phyloP scores from a whole-genome alignment of 176 grass and related monocot species.

The Triticum urartu region DNA sequence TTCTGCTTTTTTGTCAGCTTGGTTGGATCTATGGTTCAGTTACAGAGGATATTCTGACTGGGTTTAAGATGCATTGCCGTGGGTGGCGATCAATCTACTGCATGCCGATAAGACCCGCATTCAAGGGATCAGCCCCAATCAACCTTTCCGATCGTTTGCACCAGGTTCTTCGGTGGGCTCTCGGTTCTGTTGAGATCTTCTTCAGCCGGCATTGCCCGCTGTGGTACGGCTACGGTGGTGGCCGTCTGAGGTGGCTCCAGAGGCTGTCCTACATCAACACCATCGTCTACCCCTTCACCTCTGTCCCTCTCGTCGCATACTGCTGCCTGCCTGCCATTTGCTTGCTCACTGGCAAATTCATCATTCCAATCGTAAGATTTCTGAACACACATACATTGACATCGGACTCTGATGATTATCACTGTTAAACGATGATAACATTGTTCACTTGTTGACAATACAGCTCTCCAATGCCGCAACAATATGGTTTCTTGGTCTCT shows the following conservation, averaged over 20 bases:
- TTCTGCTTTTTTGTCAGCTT: conserved; percentile 48
- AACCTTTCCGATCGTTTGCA: conserved; percentile 96
- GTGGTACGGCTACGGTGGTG: conserved; percentile 85
- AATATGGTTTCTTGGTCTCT: conserved; percentile 88
- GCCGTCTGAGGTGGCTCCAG: conserved; percentile 90
- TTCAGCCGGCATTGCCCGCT: conserved; percentile 86
- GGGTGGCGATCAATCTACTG: conserved; percentile 98
- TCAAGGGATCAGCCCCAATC: conserved; percentile 96
- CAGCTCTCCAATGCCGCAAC: conserved; percentile 86
- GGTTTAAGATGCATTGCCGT: conserved; percentile 98
- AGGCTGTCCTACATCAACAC: conserved; percentile 97
- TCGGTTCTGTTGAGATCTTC: conserved; percentile 92
- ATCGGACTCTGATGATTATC: background rate
- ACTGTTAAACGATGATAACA: background rate
- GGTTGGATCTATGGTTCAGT: conserved; percentile 98
- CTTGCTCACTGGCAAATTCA: conserved; percentile 88
- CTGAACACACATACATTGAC: background rate
- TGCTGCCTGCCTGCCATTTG: conserved; percentile 85
- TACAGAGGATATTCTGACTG: conserved; percentile 87
- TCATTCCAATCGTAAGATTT: conserved; percentile 75
- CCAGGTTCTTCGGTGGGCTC: conserved; percentile 97
- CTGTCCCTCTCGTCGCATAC: conserved; percentile 85
- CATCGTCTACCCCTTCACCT: conserved; percentile 92
- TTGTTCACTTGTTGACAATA: conserved; percentile 5
- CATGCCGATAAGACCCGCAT: conserved; percentile 85